Percentiles rank a stretch among this genome's conserved stretches.
phyloP scores from a whole-genome alignment of 805 yeast genomes.

The Saccharomycopsis synnaedendra region DNA sequence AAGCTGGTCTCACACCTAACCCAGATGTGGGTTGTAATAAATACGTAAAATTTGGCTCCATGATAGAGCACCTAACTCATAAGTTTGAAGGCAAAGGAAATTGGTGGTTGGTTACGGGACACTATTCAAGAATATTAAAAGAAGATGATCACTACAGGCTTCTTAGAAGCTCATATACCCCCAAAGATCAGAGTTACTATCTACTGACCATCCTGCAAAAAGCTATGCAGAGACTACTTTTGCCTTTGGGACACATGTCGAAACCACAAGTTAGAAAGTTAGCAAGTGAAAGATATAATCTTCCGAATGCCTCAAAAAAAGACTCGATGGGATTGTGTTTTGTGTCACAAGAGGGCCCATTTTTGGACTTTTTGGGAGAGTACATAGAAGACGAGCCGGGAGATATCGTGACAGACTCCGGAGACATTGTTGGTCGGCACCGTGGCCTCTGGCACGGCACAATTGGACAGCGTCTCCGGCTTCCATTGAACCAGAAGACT shows the following conservation, averaged over 20 bases:
- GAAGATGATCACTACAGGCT: slow-evolving; percentile 31
- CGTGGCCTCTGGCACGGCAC: slow-evolving; percentile 92
- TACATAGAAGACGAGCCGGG: slow-evolving; percentile 70
- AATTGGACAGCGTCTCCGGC: slow-evolving; percentile 73
- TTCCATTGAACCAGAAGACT: slow-evolving; percentile 77
- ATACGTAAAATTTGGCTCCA: slow-evolving; percentile 75
- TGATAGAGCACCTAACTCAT: slow-evolving; percentile 42
- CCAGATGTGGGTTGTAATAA: slow-evolving; percentile 88
- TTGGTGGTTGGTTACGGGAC: slow-evolving; percentile 92
- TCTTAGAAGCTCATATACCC: slow-evolving; percentile 42
- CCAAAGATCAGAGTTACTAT: slow-evolving; percentile 88
- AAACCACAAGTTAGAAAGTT: slow-evolving; percentile 66
- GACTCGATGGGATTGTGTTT: slow-evolving; percentile 95
- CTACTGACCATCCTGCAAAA: slow-evolving; percentile 49
- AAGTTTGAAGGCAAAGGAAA: slow-evolving; percentile 22
- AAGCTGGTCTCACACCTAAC: slow-evolving; percentile 76
- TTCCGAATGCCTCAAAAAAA: slow-evolving; percentile 65
- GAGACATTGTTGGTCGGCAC: slow-evolving; percentile 70
- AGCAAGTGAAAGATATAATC: slow-evolving; percentile 36
- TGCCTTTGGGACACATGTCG: slow-evolving; percentile 72
- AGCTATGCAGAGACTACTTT: slow-evolving; percentile 38
- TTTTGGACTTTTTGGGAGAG: slow-evolving; percentile 62
- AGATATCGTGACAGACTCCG: slow-evolving; percentile 56
- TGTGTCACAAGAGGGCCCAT: slow-evolving; percentile 56
- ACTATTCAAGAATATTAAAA: slow-evolving; percentile 48